Conservation (phyloP, 176 grass and related monocot species). For the Coix lacrymajobi region DNA sequence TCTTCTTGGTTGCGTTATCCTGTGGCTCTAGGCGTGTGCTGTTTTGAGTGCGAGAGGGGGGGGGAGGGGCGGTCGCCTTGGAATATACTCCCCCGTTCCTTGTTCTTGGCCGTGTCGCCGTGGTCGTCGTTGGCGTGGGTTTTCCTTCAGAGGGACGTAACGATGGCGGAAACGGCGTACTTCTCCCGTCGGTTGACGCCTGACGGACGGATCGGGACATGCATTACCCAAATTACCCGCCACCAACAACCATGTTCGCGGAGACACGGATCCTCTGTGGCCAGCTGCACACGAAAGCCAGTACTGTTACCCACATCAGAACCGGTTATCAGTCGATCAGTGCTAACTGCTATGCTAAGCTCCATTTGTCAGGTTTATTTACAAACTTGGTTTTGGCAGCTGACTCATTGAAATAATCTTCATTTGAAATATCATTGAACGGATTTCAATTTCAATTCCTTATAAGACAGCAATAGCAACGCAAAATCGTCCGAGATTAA, state of each 20-base stretch:
- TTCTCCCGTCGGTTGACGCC: neutral
- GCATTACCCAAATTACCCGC: conserved; percentile 14
- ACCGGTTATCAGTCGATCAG: neutral
- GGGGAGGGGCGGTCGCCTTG: conserved; percentile 22
- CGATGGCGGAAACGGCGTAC: conserved; percentile 1
- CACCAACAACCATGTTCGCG: conserved; percentile 21
- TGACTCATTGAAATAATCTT: neutral
- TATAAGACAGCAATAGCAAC: neutral
- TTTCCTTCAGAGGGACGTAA: neutral
- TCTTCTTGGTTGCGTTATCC: conserved; percentile 24
- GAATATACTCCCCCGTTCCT: conserved; percentile 39
- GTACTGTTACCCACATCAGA: neutral
- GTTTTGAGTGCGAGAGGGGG: neutral
- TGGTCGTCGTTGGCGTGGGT: neutral
- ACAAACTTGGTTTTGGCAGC: neutral
- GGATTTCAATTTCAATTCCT: neutral
- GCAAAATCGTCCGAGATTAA: neutral
- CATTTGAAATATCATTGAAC: neutral
- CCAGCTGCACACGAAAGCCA: neutral
- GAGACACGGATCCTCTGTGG: conserved; percentile 19
- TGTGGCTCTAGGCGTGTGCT: conserved; percentile 24
- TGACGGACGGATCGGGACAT: neutral
- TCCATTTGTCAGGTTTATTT: neutral
- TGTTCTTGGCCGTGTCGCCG: conserved; percentile 22
- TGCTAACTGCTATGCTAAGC: neutral